A percentile compares a stretch with the other conserved stretches of the same genome.
phyloP scores from a whole-genome alignment of 2,329 filamentous ascomycete species.

The Fusarium humuli region DNA sequence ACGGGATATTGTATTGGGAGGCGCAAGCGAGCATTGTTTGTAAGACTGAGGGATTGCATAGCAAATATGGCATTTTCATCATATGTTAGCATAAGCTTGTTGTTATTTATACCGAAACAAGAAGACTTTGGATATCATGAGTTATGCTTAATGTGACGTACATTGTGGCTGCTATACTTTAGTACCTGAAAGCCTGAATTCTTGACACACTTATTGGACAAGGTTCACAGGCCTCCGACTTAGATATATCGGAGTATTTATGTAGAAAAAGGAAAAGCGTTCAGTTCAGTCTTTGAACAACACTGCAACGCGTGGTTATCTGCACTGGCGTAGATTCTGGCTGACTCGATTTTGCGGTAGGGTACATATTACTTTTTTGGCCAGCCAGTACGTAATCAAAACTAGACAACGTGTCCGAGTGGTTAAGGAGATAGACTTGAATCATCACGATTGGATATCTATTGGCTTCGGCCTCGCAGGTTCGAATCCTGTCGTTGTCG shows the following conservation, averaged over 20 bases:
- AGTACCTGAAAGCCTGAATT: not conserved
- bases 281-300: not conserved
- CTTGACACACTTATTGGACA: not conserved
- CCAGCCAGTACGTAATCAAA: not conserved
- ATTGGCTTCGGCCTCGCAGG: conserved; percentile 23
- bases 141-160: not conserved
- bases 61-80: not conserved
- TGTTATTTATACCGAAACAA: not conserved
- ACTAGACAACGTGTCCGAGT: conserved; percentile 25
- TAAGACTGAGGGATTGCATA: not conserved
- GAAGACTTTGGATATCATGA: not conserved
- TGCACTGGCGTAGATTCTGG: not conserved
- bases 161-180: not conserved
- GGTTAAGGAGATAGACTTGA: conserved; percentile 29
- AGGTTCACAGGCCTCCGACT: not conserved
- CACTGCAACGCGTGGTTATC: not conserved
- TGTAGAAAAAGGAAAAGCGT: not conserved
- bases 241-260: not conserved
- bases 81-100: not conserved
- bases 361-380: rapidly evolving
- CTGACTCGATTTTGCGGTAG: not conserved
- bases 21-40: conserved; percentile 6
- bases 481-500: conserved; percentile 26
- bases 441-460: not conserved
- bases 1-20: not conserved